A percentile compares a stretch with the other conserved stretches of the same genome.
Evolutionary conservation across 2,329 filamentous ascomycete species (phyloP).

Genomic region (Arthrobotrys conoides): DNA sequence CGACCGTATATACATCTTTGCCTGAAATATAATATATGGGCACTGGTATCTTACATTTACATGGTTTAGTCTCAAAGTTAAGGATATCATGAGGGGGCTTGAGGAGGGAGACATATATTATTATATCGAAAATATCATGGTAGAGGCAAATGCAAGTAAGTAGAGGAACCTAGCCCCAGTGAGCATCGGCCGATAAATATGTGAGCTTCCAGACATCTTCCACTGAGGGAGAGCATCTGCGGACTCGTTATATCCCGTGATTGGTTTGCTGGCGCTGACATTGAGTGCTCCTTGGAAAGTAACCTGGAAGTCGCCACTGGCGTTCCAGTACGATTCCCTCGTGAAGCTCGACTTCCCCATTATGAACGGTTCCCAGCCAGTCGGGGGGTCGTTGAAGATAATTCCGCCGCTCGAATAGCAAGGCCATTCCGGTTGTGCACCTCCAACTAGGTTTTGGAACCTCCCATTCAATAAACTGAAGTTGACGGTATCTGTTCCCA

Average conservation of each 20-base stretch:
- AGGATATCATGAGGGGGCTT: too few species aligned
- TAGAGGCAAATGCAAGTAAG: background rate
- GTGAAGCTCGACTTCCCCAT: background rate
- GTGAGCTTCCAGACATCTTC: slow-evolving; percentile 9
- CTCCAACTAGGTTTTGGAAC: slow-evolving; percentile 42
- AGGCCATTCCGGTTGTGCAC: slow-evolving; percentile 46
- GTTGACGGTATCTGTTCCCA: slow-evolving; percentile 38
- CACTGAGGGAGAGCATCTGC: slow-evolving; percentile 38
- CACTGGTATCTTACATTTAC: background rate
- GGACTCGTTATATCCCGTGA: slow-evolving; percentile 41
- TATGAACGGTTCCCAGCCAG: slow-evolving; percentile 17
- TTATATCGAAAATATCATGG: background rate
- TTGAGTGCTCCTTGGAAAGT: slow-evolving; percentile 35
- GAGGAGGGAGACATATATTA: background rate
- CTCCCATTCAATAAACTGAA: slow-evolving; percentile 40
- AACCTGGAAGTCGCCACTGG: slow-evolving; percentile 36
- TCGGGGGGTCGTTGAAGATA: slow-evolving; percentile 30
- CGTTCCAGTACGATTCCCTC: slow-evolving; percentile 33
- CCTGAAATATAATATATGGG: too few species aligned
- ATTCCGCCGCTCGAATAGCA: slow-evolving; percentile 32
- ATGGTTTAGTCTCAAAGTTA: too few species aligned
- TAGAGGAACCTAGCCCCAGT: background rate
- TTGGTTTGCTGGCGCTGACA: slow-evolving; percentile 38
- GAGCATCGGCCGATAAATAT: background rate
- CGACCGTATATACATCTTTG: background rate